Base-by-base conservation (phyloP, 164 flowering plant genomes). In the Magnolia officinalis region DNA sequence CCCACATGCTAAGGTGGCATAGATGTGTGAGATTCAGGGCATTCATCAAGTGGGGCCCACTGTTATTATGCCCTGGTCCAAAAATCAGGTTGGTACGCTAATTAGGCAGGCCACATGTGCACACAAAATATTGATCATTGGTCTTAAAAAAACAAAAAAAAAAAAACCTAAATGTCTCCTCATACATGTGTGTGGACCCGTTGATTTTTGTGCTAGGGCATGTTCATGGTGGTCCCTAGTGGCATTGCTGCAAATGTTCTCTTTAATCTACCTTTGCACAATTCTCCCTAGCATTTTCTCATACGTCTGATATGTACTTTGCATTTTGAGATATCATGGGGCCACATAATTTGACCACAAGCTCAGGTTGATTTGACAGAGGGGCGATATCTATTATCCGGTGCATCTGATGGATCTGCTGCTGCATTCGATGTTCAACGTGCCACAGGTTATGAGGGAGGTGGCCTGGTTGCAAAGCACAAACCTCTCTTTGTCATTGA, bases 301-400 rank as follows among this genome's bases (percentile, higher is more conserved):
- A 11, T 68, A 10, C 50, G 3, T 29, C 21, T 66, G 69, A 66
- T 66, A 66, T 66, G 4, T 11, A 21, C 37, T 11, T 6, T 6
- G 8, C 20, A 69, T 37, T 70, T n/a, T 70, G 18, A 70, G 72
- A 49, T 19, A 20, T 70, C 4, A 19, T 70, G 24, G 24, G 29
- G 26, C 58, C 55, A 31, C 58, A 70, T 19, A 70, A 70, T 80
- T 77, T 86, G 81, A 84, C 77, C 77, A 81, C 79, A 74, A 82
- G 78, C 82, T 85, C 92, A 95, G 98, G 92, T 93, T 86, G 98
- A 96, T 87, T 86, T 89, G 90, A 89, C 93, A 77, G 99, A 96
- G 86, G 94, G 94, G 20, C 77, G 98, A 50, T 96, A 94, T 81
- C 83, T 96, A 77, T 77, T 96, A 67, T 88, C 96, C 9, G 95